phyloP scores from a whole-genome alignment of 768 basidiomycete genomes.

The Suillus ampliporus region DNA sequence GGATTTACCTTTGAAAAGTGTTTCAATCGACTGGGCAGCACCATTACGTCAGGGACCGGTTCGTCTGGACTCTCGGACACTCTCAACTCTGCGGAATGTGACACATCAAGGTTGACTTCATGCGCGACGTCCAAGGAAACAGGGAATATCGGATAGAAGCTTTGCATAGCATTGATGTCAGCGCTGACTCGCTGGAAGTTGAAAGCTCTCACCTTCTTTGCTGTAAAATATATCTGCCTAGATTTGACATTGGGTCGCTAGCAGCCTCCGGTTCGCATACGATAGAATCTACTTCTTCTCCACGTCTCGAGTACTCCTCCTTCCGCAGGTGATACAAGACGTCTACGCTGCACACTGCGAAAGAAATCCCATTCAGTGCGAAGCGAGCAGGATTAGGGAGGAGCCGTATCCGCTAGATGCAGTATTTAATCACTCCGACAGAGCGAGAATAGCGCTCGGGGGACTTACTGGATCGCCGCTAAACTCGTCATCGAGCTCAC shows the following conservation, averaged over 20 bases:
- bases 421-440: not conserved
- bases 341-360: conserved; percentile 86
- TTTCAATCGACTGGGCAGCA: conserved; percentile 87
- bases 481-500: conserved; percentile 54
- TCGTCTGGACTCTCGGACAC: conserved; percentile 42
- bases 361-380: conserved; percentile 80
- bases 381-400: conserved; percentile 90
- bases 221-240: conserved; percentile 80
- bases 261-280: conserved; percentile 48
- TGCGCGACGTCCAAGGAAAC: conserved; percentile 71
- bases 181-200: not conserved
- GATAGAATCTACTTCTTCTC: conserved; percentile 62
- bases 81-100: conserved; percentile 64
- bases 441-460: not conserved
- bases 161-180: conserved; percentile 35
- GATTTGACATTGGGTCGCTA: conserved; percentile 78
- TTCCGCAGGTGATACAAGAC: conserved; percentile 87
- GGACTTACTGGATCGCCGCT: conserved; percentile 56
- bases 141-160: conserved; percentile 96
- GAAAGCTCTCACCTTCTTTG: conserved; percentile 75
- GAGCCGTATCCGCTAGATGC: conserved; percentile 68
- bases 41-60: conserved; percentile 79
- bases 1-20: conserved; percentile 83
- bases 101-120: conserved; percentile 90
- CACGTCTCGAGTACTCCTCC: conserved; percentile 77